Base-by-base conservation (phyloP, 2,329 filamentous ascomycete species). In the Metarhizium robertsii region DNA sequence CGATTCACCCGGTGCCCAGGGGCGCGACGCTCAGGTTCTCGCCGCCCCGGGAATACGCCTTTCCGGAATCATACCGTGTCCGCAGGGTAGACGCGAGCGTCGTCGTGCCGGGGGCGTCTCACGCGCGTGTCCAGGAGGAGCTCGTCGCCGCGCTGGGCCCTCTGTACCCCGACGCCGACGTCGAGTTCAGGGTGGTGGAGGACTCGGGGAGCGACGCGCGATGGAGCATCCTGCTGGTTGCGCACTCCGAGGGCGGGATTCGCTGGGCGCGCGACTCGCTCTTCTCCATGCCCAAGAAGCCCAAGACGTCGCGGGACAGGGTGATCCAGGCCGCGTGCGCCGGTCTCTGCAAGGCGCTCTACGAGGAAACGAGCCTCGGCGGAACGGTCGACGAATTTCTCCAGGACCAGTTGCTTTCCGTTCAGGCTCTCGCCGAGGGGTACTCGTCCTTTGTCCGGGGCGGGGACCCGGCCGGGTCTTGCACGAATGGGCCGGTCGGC, bases 361-460 rank as follows among this genome's bases (percentile, higher is more conserved):
- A 71, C 54, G 64, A 69, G 2, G 79, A 83, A 60, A 66, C 79
- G 1, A 63, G 64, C 7, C 61, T 69, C 1, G 69, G 73, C 2
- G 75, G 79, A 0, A 70, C 75, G 2, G 76, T 81, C 6, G 83
- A 86, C 59, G 72, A 79, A 60, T 75, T 78, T 62, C 70, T 85
- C 14, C 80, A 85, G 66, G 83, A 85, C 65, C 83, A 86, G 65
- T 61, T 86, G 29, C 69, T 85, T 3, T 70, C 81, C 18, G 83
- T 84, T 61, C 82, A 86, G 65, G 78, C 79, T 4, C 68, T 86
- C 10, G 77, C 79, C 1, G 71, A 76, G 13, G 81, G 79, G 0
- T 69, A 64, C 52, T 80, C 80, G 11, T 75, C 71, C 3, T 77
- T 81, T 56, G 72, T 70, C 11, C 62, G 70, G 53, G 61, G 64